Base-by-base conservation (phyloP, 1,284 basidiomycete genomes). In the Ceratobasidium sp. region DNA sequence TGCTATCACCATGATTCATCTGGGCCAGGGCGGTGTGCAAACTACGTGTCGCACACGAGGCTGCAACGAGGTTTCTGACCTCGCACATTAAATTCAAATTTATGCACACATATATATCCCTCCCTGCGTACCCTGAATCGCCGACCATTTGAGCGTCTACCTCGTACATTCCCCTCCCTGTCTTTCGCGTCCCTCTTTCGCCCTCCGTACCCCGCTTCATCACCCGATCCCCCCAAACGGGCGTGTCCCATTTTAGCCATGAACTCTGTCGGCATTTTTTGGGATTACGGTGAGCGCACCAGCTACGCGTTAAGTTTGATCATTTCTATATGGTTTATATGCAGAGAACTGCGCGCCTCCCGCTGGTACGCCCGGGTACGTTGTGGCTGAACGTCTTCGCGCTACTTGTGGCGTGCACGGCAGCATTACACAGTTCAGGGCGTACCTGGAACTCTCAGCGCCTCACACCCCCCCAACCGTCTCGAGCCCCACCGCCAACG, bases 271-370 rank as follows among this genome's bases (percentile, higher is more conserved):
- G 87, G 86, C 71, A 84, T 90, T 39, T 90, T 88, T 76, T 90
- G 89, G 88, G 88, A 89, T 79, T 87, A 86, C 77, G 88, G 88
- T 88, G 72, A 54, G 86, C 81, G 8, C 19, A 37, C 75, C 31
- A 5, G 34, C 43, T 39, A 39, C 37, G n/a, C 41, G 63, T 49
- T 46, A 68, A n/a, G 13, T 48, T 43, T 49, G 22, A 22, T 58
- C 31, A 24, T 76, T 24, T 62, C 29, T 51, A 63, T n/a, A 46
- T 39, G 49, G 48, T 66, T 56, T 48, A 27, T 48, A 9, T 16
- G 29, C 76, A 89, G 89, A 90, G 77, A 89, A 89, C 75, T 88
- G 88, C 76, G 83, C 82, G 14, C 82, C 85, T 1, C 84, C 87
- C 7, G 80, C 83, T 16, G 83, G 78, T 69, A 79, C 83, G 53